Percentiles rank a stretch among this genome's conserved stretches.
phyloP scores from a whole-genome alignment of 306 rosid species.

The Sicyos edulis region DNA sequence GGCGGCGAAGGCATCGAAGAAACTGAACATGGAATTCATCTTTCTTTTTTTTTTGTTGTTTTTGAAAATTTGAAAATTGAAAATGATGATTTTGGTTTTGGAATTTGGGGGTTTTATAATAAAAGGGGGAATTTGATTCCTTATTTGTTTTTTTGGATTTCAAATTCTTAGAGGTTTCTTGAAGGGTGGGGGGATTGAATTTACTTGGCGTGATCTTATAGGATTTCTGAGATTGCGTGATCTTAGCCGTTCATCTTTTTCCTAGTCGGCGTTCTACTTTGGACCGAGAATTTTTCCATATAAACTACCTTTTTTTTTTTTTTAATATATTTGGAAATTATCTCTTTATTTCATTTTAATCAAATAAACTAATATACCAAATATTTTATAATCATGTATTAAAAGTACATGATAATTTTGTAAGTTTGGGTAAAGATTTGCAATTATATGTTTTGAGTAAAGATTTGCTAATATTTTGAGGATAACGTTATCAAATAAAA shows the following conservation, averaged over 20 bases:
- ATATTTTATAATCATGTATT: too few relatives aligned
- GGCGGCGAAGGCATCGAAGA: conserved; percentile 34
- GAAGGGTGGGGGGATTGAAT: not conserved
- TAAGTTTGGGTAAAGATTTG: too few relatives aligned
- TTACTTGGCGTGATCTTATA: not conserved
- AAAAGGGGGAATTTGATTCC: not conserved
- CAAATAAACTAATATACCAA: too few relatives aligned
- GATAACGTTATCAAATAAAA: too few relatives aligned
- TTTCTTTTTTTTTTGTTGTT: not conserved
- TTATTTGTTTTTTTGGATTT: too few relatives aligned
- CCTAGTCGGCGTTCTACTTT: not conserved
- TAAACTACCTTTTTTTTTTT: not conserved
- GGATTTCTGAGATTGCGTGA: not conserved
- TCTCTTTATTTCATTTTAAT: not conserved
- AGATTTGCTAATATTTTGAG: too few relatives aligned
- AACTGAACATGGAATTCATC: conserved; percentile 35
- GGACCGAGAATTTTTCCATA: not conserved
- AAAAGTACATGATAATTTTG: too few relatives aligned
- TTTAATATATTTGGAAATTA: too few relatives aligned
- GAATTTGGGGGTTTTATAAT: too few relatives aligned
- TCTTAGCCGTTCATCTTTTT: not conserved
- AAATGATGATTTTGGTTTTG: not conserved
- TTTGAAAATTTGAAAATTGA: not conserved
- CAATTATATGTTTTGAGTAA: too few relatives aligned
- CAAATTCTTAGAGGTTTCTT: conserved; percentile 5